Evolutionary conservation across 176 grass and related monocot species (phyloP).

Genomic region (Carex scoparia): DNA sequence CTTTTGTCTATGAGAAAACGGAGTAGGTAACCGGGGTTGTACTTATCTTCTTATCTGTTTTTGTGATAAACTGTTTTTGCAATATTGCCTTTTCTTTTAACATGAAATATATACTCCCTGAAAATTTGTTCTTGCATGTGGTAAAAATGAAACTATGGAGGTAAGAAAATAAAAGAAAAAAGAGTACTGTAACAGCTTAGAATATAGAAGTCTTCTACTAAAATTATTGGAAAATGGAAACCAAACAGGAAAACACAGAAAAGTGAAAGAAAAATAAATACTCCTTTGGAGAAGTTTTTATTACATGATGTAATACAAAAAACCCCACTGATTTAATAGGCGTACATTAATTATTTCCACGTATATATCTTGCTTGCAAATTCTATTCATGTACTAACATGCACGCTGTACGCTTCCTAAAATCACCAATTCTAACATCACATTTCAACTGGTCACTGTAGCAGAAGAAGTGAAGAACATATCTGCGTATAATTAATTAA

Average conservation of each 20-base stretch:
- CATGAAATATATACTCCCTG: neutral
- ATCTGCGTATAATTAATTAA: neutral
- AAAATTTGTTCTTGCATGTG: neutral
- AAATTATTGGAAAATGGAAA: neutral
- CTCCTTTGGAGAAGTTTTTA: neutral
- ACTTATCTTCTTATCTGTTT: slow-evolving; percentile 10
- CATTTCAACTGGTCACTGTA: neutral
- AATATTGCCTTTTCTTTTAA: neutral
- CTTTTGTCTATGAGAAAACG: neutral
- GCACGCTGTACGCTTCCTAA: neutral
- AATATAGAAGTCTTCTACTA: neutral
- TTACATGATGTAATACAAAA: neutral
- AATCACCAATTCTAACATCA: neutral
- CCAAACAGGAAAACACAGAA: neutral
- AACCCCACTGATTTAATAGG: neutral
- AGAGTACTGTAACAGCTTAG: neutral
- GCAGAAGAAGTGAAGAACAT: neutral
- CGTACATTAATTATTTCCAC: neutral
- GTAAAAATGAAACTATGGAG: neutral
- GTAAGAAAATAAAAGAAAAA: neutral
- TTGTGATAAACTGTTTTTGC: neutral
- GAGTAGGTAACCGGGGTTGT: neutral
- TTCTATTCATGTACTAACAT: slow-evolving; percentile 1
- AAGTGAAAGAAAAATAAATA: neutral
- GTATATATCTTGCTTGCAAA: neutral